Evolutionary conservation across 257 asterid species (phyloP).

Genomic region (Vinca minor): DNA sequence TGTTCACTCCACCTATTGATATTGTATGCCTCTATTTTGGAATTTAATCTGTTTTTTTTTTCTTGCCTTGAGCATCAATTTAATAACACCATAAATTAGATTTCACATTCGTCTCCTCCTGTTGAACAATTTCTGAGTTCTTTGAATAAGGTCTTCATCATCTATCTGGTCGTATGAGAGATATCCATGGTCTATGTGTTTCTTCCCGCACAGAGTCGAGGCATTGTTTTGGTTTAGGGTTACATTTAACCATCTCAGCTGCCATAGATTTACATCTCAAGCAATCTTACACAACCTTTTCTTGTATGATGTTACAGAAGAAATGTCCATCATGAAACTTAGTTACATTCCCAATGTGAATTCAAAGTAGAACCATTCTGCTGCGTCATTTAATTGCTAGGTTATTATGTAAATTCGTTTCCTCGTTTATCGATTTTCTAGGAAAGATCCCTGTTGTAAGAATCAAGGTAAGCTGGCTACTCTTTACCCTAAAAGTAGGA

Average conservation of each 20-base stretch:
- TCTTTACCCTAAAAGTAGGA: background rate
- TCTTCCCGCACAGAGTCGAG: background rate
- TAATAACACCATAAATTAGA: no score
- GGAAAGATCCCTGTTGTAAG: background rate
- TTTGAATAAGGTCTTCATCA: background rate
- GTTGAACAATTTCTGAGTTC: background rate
- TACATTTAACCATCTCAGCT: background rate
- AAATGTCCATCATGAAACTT: background rate
- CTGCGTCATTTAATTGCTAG: background rate
- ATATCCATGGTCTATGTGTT: background rate
- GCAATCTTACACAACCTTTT: background rate
- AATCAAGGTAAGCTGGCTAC: background rate
- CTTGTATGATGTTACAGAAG: background rate
- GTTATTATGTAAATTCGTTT: background rate
- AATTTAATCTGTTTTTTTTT: no score
- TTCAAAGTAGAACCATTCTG: background rate
- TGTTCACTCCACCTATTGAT: constrained; percentile 6
- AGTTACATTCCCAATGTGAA: background rate
- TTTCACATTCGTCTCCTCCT: background rate
- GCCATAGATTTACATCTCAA: background rate
- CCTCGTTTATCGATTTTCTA: background rate
- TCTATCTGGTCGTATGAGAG: background rate
- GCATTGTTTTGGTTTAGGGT: background rate
- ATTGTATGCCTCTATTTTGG: background rate
- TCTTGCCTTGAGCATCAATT: background rate